Conservation (phyloP, 345 rosid species). For the Anacardium occidentale region DNA sequence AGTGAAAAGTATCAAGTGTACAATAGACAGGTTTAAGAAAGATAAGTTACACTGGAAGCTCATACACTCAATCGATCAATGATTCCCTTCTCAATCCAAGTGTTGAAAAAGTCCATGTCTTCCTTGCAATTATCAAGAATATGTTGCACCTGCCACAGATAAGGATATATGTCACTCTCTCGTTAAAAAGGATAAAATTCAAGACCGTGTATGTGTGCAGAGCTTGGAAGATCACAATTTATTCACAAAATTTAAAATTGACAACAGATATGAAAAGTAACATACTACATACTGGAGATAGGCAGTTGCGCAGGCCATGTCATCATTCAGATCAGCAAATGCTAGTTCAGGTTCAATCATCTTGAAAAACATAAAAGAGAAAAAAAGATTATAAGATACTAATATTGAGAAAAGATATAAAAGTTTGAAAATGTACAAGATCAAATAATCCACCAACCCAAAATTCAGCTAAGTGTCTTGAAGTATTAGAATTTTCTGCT, state of each 20-base stretch:
- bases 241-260: constrained; percentile 19
- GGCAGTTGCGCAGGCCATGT: constrained; percentile 99
- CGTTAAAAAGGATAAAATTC: constrained; percentile 8
- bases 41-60: constrained; percentile 33
- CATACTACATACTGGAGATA: constrained; percentile 99
- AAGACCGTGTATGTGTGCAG: constrained; percentile 5
- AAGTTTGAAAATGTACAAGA: constrained; percentile 14
- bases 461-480: constrained; percentile 95
- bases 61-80: constrained; percentile 80
- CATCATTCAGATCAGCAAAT: constrained; percentile 93
- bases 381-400: neutral
- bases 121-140: constrained; percentile 89
- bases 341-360: constrained; percentile 99
- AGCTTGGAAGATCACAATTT: constrained; percentile 8
- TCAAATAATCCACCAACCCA: constrained; percentile 54
- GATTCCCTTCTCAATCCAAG: constrained; percentile 97
- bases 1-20: constrained; percentile 3
- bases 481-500: constrained; percentile 94
- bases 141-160: constrained; percentile 64
- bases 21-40: constrained; percentile 16
- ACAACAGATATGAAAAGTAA: constrained; percentile 53
- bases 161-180: constrained; percentile 16
- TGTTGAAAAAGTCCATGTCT: constrained; percentile 97
- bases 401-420: constrained; percentile 9
- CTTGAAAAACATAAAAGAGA: constrained; percentile 35